Conservation (phyloP, 805 yeast species). For the Saturnispora zaruensis region DNA sequence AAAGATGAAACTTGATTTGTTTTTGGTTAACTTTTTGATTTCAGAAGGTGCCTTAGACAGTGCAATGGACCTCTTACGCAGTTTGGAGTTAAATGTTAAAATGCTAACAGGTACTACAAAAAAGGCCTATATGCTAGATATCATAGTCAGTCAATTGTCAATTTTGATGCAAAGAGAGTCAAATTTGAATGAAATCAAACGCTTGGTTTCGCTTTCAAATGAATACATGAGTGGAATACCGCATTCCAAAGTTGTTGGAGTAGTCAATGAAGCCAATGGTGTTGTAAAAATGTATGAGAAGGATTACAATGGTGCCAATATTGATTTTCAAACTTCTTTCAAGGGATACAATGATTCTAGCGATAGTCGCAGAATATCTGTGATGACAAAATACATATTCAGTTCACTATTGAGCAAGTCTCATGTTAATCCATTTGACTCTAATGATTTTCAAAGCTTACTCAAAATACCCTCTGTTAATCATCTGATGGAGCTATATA, state of each 20-base stretch:
- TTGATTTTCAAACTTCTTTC: conserved; percentile 42
- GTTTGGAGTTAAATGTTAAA: conserved; percentile 32
- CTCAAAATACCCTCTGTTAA: conserved; percentile 16
- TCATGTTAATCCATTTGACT: conserved; percentile 62
- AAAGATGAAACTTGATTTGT: conserved; percentile 41
- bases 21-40: conserved; percentile 32
- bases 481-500: conserved; percentile 22
- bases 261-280: conserved; percentile 72
- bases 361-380: conserved; percentile 45
- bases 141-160: conserved; percentile 58
- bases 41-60: conserved; percentile 23
- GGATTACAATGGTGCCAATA: conserved; percentile 47
- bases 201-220: conserved; percentile 41
- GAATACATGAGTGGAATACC: conserved; percentile 54
- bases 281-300: conserved; percentile 51
- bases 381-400: conserved; percentile 53
- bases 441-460: conserved; percentile 51
- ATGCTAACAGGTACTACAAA: conserved; percentile 36
- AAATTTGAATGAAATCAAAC: conserved; percentile 30
- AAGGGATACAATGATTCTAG: conserved; percentile 48
- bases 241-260: conserved; percentile 67
- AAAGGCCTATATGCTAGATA: conserved; percentile 47
- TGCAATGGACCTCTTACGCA: conserved; percentile 30
- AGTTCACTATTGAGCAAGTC: conserved; percentile 55
- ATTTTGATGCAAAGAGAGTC: conserved; percentile 35